Conservation (phyloP, 179 eudicot species). For the Carnegiea gigantea region DNA sequence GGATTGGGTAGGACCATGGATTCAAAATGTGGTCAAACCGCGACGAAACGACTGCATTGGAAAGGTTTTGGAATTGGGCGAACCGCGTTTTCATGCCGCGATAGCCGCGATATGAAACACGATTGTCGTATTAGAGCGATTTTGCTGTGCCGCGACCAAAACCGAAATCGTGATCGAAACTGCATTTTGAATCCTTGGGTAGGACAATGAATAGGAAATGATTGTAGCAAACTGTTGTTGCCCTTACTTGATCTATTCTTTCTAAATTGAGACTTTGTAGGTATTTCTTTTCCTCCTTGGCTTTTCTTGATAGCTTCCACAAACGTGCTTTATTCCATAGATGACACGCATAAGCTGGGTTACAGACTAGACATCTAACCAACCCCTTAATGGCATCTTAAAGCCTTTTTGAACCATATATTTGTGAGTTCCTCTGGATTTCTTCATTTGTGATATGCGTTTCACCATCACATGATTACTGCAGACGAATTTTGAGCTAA, state of each 20-base stretch:
- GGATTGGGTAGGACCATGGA: not conserved
- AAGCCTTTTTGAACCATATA: not conserved
- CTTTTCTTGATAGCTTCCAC: not conserved
- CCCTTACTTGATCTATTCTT: not conserved
- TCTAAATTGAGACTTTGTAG: not conserved
- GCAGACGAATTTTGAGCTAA: not conserved
- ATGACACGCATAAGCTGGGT: not conserved
- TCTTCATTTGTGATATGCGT: not conserved
- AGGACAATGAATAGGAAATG: not conserved
- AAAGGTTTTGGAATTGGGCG: too few species aligned
- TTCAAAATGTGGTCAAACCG: too few species aligned
- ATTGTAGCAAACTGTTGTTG: not conserved
- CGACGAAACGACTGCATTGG: too few species aligned
- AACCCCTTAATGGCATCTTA: not conserved
- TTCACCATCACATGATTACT: not conserved
- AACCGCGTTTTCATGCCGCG: too few species aligned
- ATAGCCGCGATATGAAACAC: too few species aligned
- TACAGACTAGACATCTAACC: not conserved
- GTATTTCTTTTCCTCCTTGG: not conserved
- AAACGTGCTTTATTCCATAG: not conserved
- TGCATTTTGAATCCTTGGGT: too few species aligned
- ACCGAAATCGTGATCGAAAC: too few species aligned
- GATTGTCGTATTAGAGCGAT: too few species aligned
- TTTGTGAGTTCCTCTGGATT: not conserved
- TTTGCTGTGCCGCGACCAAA: too few species aligned